These are phyloP conservation scores for Elaeis oleifera DNA, from an alignment of 202 grass and related monocot genomes.

Conservation along the genomic window DNA sequence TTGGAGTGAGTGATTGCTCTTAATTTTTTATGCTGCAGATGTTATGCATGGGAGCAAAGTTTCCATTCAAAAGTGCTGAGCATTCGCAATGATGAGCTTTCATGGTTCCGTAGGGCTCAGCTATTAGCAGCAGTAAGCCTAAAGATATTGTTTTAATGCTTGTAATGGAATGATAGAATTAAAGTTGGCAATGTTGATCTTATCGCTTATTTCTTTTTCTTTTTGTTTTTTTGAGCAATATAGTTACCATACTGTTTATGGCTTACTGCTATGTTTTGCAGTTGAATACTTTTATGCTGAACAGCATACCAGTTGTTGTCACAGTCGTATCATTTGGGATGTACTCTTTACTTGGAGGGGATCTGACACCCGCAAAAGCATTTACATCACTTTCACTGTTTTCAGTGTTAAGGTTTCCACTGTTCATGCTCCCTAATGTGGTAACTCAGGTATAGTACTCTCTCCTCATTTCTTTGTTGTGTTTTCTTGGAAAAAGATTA, in stretches of 20 bases:
- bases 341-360: slow-evolving; percentile 83
- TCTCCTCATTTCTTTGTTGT: not conserved
- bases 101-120: slow-evolving; percentile 93
- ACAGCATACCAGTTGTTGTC: slow-evolving; percentile 88
- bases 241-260: not conserved
- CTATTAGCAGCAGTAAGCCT: slow-evolving; percentile 71
- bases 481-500: not conserved
- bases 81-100: slow-evolving; percentile 90
- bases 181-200: not conserved
- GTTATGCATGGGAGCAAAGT: slow-evolving; percentile 98
- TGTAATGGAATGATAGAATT: not conserved
- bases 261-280: slow-evolving; percentile 34
- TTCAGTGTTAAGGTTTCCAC: slow-evolving; percentile 88
- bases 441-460: slow-evolving; percentile 78
- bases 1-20: slow-evolving; percentile 9
- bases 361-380: slow-evolving; percentile 92
- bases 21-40: slow-evolving; percentile 41
- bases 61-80: slow-evolving; percentile 92
- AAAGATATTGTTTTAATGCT: too few species aligned
- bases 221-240: slow-evolving; percentile 11
- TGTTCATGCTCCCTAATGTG: slow-evolving; percentile 94
- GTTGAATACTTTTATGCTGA: slow-evolving; percentile 95
- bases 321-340: slow-evolving; percentile 87
- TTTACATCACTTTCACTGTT: slow-evolving; percentile 98
- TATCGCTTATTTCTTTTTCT: slow-evolving; percentile 18